phyloP scores from a whole-genome alignment of 495 filamentous ascomycete species.

The Apiosordaria backusii region DNA sequence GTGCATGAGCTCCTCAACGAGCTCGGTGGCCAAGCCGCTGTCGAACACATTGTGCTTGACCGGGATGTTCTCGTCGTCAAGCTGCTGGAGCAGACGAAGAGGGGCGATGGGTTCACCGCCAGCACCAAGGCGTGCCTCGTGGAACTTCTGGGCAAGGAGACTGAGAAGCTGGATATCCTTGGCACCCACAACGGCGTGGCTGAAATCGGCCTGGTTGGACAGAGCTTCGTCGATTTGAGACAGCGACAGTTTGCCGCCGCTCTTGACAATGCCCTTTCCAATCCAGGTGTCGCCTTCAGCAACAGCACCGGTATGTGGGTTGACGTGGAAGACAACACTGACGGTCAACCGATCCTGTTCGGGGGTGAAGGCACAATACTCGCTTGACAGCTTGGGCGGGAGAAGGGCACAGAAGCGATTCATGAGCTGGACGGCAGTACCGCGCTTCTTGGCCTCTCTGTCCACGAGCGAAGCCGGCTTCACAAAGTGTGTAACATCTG shows the following conservation, averaged over 20 bases:
- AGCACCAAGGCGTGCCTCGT: constrained; percentile 77
- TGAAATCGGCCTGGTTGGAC: constrained; percentile 54
- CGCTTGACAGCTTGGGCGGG: constrained; percentile 75
- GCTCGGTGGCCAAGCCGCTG: constrained; percentile 80
- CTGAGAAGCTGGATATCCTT: constrained; percentile 75
- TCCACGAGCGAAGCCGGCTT: constrained; percentile 95
- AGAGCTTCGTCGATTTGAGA: constrained; percentile 80
- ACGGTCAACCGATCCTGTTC: constrained; percentile 86
- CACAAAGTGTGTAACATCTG: constrained; percentile 95
- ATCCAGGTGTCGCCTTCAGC: constrained; percentile 85
- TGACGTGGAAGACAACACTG: constrained; percentile 86
- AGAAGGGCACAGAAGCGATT: constrained; percentile 90
- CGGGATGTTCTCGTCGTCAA: constrained; percentile 98
- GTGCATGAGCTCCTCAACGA: constrained; percentile 91
- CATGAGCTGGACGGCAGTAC: constrained; percentile 90
- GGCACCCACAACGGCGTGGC: constrained; percentile 55
- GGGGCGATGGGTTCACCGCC: constrained; percentile 73
- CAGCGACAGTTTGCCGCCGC: constrained; percentile 76
- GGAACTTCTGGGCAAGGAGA: constrained; percentile 74
- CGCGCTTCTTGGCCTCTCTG: constrained; percentile 95
- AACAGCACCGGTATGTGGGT: constrained; percentile 70
- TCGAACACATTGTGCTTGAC: constrained; percentile 96
- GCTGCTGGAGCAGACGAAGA: constrained; percentile 81
- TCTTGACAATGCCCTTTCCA: constrained; percentile 91
- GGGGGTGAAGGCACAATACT: constrained; percentile 82